phyloP scores from a whole-genome alignment of 768 basidiomycete genomes.

The Udeniomyces megalosporus region DNA sequence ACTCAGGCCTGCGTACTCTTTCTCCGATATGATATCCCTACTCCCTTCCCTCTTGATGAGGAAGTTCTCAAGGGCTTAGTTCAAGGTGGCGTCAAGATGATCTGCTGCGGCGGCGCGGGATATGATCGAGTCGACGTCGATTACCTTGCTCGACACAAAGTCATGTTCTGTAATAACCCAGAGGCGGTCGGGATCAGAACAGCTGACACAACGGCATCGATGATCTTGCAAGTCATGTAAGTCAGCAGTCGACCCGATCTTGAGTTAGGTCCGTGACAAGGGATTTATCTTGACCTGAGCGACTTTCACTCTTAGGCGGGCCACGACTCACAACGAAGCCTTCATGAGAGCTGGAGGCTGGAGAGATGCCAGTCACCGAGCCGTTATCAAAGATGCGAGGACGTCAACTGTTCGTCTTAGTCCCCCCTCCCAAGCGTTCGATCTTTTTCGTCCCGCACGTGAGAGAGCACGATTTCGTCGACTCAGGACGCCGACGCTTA shows the following conservation, averaged over 20 bases:
- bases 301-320: neutral
- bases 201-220: slow-evolving; percentile 19
- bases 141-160: slow-evolving; percentile 22
- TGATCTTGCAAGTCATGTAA: slow-evolving; percentile 17
- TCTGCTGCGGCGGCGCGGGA: neutral
- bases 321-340: slow-evolving; percentile 12
- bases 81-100: neutral
- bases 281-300: slow-evolving; percentile 12
- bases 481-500: too few species aligned
- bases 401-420: slow-evolving; percentile 14
- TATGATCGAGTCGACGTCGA: slow-evolving; percentile 24
- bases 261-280: neutral
- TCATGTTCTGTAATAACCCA: slow-evolving; percentile 22
- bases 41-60: neutral
- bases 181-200: slow-evolving; percentile 20
- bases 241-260: neutral
- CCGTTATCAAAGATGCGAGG: slow-evolving; percentile 20
- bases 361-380: neutral
- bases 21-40: neutral
- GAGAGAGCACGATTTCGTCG: too few species aligned
- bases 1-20: neutral
- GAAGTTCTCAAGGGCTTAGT: neutral
- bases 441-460: slow-evolving; percentile 16
- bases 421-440: neutral
- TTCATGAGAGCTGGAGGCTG: slow-evolving; percentile 8